Evolutionary conservation across 805 yeast species (phyloP).

Genomic region (Cyberlindnera mrakii): DNA sequence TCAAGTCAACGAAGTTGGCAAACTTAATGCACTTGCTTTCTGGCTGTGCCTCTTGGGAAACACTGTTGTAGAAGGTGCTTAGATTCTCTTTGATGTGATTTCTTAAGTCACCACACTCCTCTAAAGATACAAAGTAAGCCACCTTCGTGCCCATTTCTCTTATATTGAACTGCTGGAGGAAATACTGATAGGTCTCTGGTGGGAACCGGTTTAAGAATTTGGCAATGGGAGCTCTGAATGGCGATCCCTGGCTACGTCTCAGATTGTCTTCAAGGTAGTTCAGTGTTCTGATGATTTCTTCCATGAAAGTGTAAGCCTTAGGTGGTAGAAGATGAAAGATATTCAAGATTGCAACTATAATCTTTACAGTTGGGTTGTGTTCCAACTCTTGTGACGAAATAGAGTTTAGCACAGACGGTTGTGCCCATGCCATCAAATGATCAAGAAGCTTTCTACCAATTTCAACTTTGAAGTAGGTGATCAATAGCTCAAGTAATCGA

Average conservation of each 20-base stretch:
- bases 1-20: constrained; percentile 66
- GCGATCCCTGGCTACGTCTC: constrained; percentile 80
- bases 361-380: constrained; percentile 75
- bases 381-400: constrained; percentile 76
- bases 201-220: constrained; percentile 81
- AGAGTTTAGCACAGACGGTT: constrained; percentile 66
- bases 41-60: constrained; percentile 41
- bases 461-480: constrained; percentile 93
- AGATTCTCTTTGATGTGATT: constrained; percentile 49
- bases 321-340: constrained; percentile 90
- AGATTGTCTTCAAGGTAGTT: constrained; percentile 74
- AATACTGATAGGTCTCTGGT: constrained; percentile 64
- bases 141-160: constrained; percentile 60
- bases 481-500: constrained; percentile 73
- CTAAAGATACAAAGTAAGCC: constrained; percentile 55
- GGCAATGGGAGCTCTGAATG: constrained; percentile 87
- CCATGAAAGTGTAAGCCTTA: constrained; percentile 87
- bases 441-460: constrained; percentile 90
- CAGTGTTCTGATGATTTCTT: constrained; percentile 72
- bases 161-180: constrained; percentile 57
- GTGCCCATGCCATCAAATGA: constrained; percentile 95
- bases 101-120: constrained; percentile 52
- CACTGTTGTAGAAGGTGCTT: constrained; percentile 38
- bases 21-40: constrained; percentile 58
- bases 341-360: constrained; percentile 83